A percentile compares a stretch with the other conserved stretches of the same genome.
Evolutionary conservation across 371 early-diverging fungal species (phyloP).

Genomic region (Batrachochytrium dendrobatidis): DNA sequence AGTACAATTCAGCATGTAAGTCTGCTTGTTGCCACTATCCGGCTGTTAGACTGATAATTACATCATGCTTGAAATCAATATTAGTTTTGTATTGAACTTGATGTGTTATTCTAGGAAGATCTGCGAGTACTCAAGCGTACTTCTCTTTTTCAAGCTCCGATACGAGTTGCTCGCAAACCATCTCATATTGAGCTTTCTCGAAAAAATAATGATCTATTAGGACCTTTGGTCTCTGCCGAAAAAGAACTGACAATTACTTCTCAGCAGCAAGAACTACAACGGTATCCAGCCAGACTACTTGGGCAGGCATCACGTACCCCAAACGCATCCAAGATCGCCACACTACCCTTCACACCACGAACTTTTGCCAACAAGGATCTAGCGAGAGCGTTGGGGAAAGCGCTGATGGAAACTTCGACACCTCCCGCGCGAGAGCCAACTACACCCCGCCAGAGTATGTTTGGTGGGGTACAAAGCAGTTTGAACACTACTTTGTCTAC

Average conservation of each 20-base stretch:
- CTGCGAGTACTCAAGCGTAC: too few species aligned
- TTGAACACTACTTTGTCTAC: too few species aligned
- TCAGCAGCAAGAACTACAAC: background rate
- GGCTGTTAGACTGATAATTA: too few species aligned
- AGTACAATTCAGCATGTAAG: too few species aligned
- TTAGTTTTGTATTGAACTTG: too few species aligned
- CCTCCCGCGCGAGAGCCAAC: too few species aligned
- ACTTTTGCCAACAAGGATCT: background rate
- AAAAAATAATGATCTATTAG: too few species aligned
- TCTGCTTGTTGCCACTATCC: too few species aligned
- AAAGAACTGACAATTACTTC: background rate
- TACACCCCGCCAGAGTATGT: too few species aligned
- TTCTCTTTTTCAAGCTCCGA: background rate
- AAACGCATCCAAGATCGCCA: background rate
- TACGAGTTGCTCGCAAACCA: background rate
- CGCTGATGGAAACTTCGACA: background rate
- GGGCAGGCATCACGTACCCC: conserved; percentile 1
- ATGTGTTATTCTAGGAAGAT: too few species aligned
- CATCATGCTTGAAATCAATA: too few species aligned
- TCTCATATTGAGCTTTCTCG: background rate
- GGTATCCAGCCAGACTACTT: background rate
- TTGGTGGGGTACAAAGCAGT: too few species aligned
- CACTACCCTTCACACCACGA: background rate
- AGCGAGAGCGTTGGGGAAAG: background rate
- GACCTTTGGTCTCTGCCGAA: background rate